These are phyloP conservation scores for Colletotrichum sp. DNA, from an alignment of 2,329 filamentous ascomycete species.

Conservation along the genomic window DNA sequence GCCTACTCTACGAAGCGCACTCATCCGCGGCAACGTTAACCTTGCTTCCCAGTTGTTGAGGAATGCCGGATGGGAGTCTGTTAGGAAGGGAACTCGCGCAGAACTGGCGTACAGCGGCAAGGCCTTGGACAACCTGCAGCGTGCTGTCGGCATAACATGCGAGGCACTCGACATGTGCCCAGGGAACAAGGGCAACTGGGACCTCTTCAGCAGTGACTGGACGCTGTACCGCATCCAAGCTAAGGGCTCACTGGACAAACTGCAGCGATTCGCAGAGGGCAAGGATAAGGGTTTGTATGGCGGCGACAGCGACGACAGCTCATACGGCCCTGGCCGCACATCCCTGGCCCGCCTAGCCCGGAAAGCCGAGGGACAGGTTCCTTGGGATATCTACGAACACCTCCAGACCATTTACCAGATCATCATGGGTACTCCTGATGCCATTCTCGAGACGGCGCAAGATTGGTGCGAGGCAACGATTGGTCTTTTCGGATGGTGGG, in stretches of 20 bases:
- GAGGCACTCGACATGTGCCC: slow-evolving; percentile 78
- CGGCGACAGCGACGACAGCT: slow-evolving; percentile 33
- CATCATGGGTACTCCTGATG: slow-evolving; percentile 75
- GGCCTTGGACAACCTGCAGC: slow-evolving; percentile 79
- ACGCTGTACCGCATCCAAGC: slow-evolving; percentile 80
- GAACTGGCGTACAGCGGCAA: slow-evolving; percentile 74
- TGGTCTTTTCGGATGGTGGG: slow-evolving; percentile 89
- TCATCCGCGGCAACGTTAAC: slow-evolving; percentile 76
- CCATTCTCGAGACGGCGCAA: slow-evolving; percentile 78
- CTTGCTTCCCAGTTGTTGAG: slow-evolving; percentile 72
- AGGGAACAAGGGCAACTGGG: slow-evolving; percentile 75
- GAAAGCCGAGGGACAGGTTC: slow-evolving; percentile 85
- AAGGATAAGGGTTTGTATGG: slow-evolving; percentile 53
- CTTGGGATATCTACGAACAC: slow-evolving; percentile 89
- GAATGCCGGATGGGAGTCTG: slow-evolving; percentile 79
- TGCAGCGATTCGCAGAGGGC: slow-evolving; percentile 82
- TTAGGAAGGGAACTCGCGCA: slow-evolving; percentile 70
- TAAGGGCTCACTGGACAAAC: slow-evolving; percentile 69
- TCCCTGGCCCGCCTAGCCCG: slow-evolving; percentile 70
- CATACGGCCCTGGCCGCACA: slow-evolving; percentile 42
- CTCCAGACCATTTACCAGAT: slow-evolving; percentile 82
- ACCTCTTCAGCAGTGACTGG: slow-evolving; percentile 84
- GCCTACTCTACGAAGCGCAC: slow-evolving; percentile 77
- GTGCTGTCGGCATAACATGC: slow-evolving; percentile 72
- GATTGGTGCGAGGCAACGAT: slow-evolving; percentile 94